Percentiles rank a stretch among this genome's conserved stretches.
These are phyloP conservation scores for Fusarium scirpi DNA, from an alignment of 2,329 filamentous ascomycete species.

Conservation along the genomic window DNA sequence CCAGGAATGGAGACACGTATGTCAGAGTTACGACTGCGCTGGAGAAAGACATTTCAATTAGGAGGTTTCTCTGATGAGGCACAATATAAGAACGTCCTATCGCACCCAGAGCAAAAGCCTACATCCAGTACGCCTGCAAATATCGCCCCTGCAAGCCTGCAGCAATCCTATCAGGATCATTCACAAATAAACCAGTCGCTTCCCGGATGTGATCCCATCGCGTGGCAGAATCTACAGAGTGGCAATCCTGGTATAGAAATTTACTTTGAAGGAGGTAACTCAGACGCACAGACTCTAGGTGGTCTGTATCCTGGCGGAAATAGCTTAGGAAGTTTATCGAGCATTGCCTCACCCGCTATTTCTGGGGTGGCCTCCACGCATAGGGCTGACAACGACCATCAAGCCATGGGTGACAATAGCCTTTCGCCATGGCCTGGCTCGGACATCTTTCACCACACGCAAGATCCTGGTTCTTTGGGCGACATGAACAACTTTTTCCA, in stretches of 20 bases:
- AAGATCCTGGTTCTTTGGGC: slow-evolving; percentile 1
- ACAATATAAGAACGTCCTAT: slow-evolving; percentile 20
- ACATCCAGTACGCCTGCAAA: not conserved
- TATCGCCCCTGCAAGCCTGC: not conserved
- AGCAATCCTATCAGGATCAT: not conserved
- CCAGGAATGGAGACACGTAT: slow-evolving; percentile 40
- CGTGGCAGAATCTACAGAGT: slow-evolving; percentile 22
- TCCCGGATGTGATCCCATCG: not conserved
- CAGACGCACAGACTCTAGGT: not conserved
- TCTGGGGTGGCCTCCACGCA: slow-evolving; percentile 22
- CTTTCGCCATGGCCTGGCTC: slow-evolving; percentile 29
- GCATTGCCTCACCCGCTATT: slow-evolving; percentile 29
- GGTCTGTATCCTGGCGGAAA: slow-evolving; percentile 16
- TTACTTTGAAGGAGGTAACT: slow-evolving; percentile 23
- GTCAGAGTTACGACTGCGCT: slow-evolving; percentile 31
- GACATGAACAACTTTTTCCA: slow-evolving; percentile 23
- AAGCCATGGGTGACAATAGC: not conserved
- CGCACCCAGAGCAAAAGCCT: not conserved
- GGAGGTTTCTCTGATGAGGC: slow-evolving; percentile 9
- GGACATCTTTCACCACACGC: slow-evolving; percentile 6
- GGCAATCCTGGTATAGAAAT: slow-evolving; percentile 22
- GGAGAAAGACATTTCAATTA: slow-evolving; percentile 36
- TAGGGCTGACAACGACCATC: slow-evolving; percentile 2
- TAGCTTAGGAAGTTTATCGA: slow-evolving; percentile 30
- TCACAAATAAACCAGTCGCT: not conserved